These are phyloP conservation scores for Neofusicoccum sp. DNA, from an alignment of 2,329 filamentous ascomycete genomes.

Conservation along the genomic window DNA sequence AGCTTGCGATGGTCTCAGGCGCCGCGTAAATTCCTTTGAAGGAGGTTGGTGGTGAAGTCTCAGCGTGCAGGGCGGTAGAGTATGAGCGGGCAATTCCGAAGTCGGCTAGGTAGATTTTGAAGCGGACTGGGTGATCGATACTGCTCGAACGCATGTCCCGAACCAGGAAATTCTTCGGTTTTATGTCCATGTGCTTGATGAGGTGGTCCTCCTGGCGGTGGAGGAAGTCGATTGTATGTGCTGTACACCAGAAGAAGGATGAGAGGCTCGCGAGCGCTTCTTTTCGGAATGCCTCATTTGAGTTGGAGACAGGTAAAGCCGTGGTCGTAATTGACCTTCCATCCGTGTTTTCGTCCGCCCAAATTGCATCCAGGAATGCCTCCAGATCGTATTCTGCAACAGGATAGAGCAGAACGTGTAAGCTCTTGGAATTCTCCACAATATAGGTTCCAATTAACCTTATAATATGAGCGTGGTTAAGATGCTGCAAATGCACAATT, in stretches of 20 bases:
- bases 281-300: background rate
- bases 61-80: slow-evolving; percentile 7
- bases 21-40: slow-evolving; percentile 27
- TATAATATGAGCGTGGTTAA: slow-evolving; percentile 23
- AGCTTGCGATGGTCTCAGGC: slow-evolving; percentile 27
- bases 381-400: slow-evolving; percentile 23
- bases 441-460: slow-evolving; percentile 24
- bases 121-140: background rate
- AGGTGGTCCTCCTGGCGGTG: slow-evolving; percentile 15
- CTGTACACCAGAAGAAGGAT: slow-evolving; percentile 21
- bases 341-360: background rate
- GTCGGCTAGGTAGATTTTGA: slow-evolving; percentile 25
- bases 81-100: slow-evolving; percentile 26
- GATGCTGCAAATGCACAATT: slow-evolving; percentile 21
- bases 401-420: slow-evolving; percentile 25
- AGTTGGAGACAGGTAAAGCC: too few relatives aligned
- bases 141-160: background rate
- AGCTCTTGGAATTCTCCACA: slow-evolving; percentile 13
- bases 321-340: too few relatives aligned
- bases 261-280: background rate
- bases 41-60: slow-evolving; percentile 22
- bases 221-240: slow-evolving; percentile 20
- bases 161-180: slow-evolving; percentile 26
- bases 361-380: slow-evolving; percentile 18
- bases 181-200: slow-evolving; percentile 29